Evolutionary conservation across 208 protist species (phyloP), one percentile per base, ranked within the genome.

Genomic region (Leishmania gerbilli): DNA sequence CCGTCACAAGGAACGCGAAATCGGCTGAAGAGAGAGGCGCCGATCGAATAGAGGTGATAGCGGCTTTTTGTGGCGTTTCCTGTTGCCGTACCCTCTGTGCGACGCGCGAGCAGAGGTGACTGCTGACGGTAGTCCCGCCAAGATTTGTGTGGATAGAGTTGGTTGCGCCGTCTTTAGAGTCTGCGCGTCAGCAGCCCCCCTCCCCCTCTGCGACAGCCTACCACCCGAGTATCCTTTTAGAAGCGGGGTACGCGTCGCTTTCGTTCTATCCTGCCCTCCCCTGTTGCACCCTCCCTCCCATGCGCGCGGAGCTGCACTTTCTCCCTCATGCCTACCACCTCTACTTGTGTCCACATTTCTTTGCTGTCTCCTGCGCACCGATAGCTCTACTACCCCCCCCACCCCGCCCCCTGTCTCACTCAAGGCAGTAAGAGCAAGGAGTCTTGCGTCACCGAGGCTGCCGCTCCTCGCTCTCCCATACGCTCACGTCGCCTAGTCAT

Each of bases 381-480:
- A 21, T 53, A 55, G 9, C 69, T 53, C 45, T 31, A 34, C 69
- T n/a, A 31, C 19, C 31, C 11, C 67, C 64, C 5, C 6, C 37
- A n/a, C 40, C 24, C 37, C 3, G 40, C 40, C 34, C 21, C 42
- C 34, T 3, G 40, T 37, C 21, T 17, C 17, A 45, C 13, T n/a
- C 40, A 79, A 58, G 31, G 17, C 31, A 65, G 21, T 47, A n/a
- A 34, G 53, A 56, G 55, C 74, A 49, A 77, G 37, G n/a, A 9
- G 34, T 8, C 51, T n/a, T 77, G 13, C 31, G 17, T 49, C 11
- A 77, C 53, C 74, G 62, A 45, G 58, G 45, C 24, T 78, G 74
- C 67, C 42, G 42, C 31, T 72, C 37, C 62, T 71, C 62, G 11
- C 24, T 51, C 47, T 82, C 60, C 51, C 76, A 47, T 80, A 77